Base-by-base conservation (phyloP, 2,329 filamentous ascomycete genomes). In the Colletotrichum noveboracense region DNA sequence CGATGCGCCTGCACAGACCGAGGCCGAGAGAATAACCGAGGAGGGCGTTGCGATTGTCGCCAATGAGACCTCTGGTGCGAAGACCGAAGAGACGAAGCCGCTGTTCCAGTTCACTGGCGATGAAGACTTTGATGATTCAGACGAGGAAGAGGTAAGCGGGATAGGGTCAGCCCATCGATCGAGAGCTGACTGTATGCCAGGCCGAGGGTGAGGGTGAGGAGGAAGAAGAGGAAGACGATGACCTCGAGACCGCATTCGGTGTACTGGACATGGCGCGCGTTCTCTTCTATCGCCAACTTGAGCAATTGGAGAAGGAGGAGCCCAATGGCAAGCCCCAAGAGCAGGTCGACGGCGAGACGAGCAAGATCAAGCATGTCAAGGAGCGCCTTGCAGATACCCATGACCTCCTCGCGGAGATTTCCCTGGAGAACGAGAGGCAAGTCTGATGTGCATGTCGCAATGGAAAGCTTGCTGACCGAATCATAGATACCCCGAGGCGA, bases 81-180 rank as follows among this genome's bases (percentile, higher is more conserved):
- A 85, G 69, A 84, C 85, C 16, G 86, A 88, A 36, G 86, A 84
- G 6, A 94, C 93, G 84, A 96, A 96, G 83, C 92, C 95, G 0
- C 91, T 95, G 77, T 98, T 99, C 84, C 95, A 98, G 80, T 98
- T 99, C 82, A 94, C 93, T 6, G 97, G 97, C 73, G 96, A 98
- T 82, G 96, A 98, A 85, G 96, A 98, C 82, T 98, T 95, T 87
- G 94, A 95, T 70, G 93, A 94, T 70, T 95, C 93, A 1, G 95
- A 97, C 65, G 94, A 94, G 9, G 94, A 95, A 65, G 93, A 92
- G 66, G 91, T 88, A 78, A 88, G 85, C 60, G 64, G 55, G 55
- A 56, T 24, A 60, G 21, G 21, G 55, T 68, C 70, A 72, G 61
- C 70, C 30, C 14, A 66, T 58, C 64, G 56, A 66, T 66, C 32